Percentiles rank a stretch among this genome's conserved stretches.
These are phyloP conservation scores for Aspergillus costaricaensis DNA, from an alignment of 2,329 filamentous ascomycete genomes.

Conservation along the genomic window DNA sequence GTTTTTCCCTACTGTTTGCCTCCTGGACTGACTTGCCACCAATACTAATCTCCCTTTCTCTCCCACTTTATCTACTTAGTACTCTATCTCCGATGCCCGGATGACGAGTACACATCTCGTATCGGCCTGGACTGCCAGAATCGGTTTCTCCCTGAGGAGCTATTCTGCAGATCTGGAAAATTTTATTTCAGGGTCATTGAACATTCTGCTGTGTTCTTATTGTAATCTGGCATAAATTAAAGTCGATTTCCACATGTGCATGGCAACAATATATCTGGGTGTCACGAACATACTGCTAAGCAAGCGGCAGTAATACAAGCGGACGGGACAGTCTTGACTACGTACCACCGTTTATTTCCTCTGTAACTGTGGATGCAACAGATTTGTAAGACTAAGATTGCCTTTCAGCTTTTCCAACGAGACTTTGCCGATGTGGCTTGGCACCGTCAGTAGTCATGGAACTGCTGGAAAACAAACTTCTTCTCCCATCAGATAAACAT, in stretches of 20 bases:
- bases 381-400: not conserved
- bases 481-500: not conserved
- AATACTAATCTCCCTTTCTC: too few relatives aligned
- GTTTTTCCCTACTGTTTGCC: not conserved
- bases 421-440: conserved; percentile 13
- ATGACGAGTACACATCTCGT: not conserved
- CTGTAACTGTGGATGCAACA: conserved; percentile 3
- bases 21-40: too few relatives aligned
- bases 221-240: too few relatives aligned
- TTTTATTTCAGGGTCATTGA: not conserved
- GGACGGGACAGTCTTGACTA: not conserved
- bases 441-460: conserved; percentile 2
- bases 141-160: not conserved
- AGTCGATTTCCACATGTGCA: too few relatives aligned
- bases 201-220: too few relatives aligned
- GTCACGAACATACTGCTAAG: not conserved
- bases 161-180: not conserved
- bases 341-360: not conserved
- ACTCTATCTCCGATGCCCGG: not conserved
- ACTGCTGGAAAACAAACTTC: not conserved
- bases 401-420: not conserved
- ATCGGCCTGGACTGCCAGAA: conserved; percentile 1
- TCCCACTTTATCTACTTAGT: not conserved
- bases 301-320: not conserved
- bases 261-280: too few relatives aligned